Conservation (phyloP, 352 stramenopile species). For the Phytophthora sp. region DNA sequence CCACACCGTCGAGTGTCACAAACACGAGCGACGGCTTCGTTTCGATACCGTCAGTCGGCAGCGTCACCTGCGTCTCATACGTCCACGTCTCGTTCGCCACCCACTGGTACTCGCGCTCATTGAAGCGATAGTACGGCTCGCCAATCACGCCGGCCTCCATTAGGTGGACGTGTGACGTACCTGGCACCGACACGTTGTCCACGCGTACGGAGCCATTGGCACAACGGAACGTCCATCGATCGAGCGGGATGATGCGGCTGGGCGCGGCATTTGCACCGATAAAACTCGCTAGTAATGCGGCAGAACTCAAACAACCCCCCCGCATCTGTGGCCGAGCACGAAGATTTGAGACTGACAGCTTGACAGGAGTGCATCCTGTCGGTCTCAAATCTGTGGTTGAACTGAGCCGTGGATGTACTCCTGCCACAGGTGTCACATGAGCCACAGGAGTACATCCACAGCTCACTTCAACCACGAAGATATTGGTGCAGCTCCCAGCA, state of each 20-base stretch:
- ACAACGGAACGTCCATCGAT: constrained; percentile 56
- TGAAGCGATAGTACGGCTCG: constrained; percentile 75
- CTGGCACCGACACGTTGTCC: constrained; percentile 59
- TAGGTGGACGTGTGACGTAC: constrained; percentile 78
- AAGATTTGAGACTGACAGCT: constrained; percentile 16
- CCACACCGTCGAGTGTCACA: constrained; percentile 74
- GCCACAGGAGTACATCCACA: too few species aligned
- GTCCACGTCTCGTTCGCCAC: constrained; percentile 73
- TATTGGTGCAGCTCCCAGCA: too few species aligned
- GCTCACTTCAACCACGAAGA: constrained; percentile 27
- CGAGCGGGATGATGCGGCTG: constrained; percentile 45
- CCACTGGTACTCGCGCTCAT: constrained; percentile 76
- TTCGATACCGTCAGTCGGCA: constrained; percentile 17
- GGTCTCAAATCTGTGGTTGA: too few species aligned
- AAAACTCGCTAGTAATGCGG: constrained; percentile 8
- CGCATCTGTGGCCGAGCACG: constrained; percentile 1
- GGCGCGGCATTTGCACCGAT: background rate
- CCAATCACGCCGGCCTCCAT: constrained; percentile 61
- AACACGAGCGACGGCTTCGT: constrained; percentile 50
- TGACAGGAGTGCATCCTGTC: too few species aligned
- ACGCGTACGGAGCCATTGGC: constrained; percentile 66
- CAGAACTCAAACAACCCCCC: background rate
- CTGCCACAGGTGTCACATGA: too few species aligned
- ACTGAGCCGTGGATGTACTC: too few species aligned
- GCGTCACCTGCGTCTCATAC: constrained; percentile 63